Evolutionary conservation across 768 basidiomycete species (phyloP), one percentile per base, ranked within the genome.

Genomic region (Ramaria rubella): DNA sequence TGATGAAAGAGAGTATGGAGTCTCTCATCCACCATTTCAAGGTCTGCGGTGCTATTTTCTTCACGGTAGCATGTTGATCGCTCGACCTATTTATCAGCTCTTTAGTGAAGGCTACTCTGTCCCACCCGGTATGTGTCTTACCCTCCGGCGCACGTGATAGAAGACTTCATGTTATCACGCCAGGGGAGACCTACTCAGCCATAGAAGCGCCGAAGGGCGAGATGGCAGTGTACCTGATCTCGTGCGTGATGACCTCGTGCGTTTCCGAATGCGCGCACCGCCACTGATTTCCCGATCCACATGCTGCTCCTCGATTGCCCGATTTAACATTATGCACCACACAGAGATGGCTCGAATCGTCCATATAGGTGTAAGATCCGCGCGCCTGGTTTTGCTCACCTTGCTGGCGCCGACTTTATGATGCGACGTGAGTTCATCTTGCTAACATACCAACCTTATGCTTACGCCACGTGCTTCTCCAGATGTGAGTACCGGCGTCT

Each of bases 1-100:
- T 86, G 55, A 99, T 99, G 96, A 99, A 99, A 74, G 96, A 99
- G 76, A 91, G 86, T 72, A 97, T 97, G 94, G 94, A 97, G 73
- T 83, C 87, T 5, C 80, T 97, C 56, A 97, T 99, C 63, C 95
- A 99, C 69, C 95, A 98, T 76, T 97, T 99, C 79, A 99, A 99
- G 78, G 90, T 81, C 38, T 59, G 42, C 21, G 7, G 23, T 26
- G 3, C 52, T 46, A 17, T 33, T 34, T 15, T 51, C 45, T 44
- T 24, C 2, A 59, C 24, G 15, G 11, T 23, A 15, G 6, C 7
- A 11, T 52, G 24, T 12, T 29, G n/a, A 49, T 26, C 26, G 8
- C 21, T 11, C 23, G 8, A 27, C 21, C 36, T 29, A 44, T 14
- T 14, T 15, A 55, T 42, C 67, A 92, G 90, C 80, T 96, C 64